A percentile compares a stretch with the other conserved stretches of the same genome.
Conservation (phyloP, 306 rosid species). For the Leucaena leucocephala region DNA sequence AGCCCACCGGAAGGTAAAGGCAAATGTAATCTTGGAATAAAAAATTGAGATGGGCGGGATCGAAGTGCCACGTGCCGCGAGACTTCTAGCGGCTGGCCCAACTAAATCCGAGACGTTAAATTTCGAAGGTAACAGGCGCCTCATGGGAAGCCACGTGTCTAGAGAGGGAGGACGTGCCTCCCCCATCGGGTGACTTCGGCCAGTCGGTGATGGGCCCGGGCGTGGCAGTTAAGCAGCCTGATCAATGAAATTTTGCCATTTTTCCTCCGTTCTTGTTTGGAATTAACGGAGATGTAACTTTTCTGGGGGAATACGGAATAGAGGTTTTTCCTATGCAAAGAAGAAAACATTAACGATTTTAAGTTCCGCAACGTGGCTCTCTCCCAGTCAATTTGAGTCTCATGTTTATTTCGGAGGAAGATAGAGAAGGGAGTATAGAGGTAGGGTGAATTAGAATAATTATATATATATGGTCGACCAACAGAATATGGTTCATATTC, state of each 20-base stretch:
- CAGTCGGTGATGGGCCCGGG: conserved; percentile 41
- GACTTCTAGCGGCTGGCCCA: neutral
- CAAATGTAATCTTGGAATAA: neutral
- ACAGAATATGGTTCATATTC: neutral
- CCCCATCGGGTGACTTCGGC: neutral
- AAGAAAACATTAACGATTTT: neutral
- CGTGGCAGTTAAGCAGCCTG: conserved; percentile 49
- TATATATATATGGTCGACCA: neutral
- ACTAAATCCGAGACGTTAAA: neutral
- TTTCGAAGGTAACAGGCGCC: conserved; percentile 26
- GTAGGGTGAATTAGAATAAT: neutral
- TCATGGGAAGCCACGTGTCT: conserved; percentile 38
- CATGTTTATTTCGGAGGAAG: neutral
- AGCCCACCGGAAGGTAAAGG: conserved; percentile 5
- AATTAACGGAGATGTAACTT: neutral
- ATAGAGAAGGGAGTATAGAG: neutral
- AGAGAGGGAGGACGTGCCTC: conserved; percentile 28
- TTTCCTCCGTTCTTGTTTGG: neutral
- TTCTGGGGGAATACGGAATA: neutral
- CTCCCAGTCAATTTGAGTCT: neutral
- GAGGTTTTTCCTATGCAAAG: too few relatives aligned
- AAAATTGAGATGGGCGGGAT: neutral
- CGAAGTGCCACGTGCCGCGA: conserved; percentile 37
- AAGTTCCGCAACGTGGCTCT: neutral
- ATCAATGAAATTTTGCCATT: neutral